Conservation (phyloP, 208 protist genomes). For the Tritrichomonas musculus region DNA sequence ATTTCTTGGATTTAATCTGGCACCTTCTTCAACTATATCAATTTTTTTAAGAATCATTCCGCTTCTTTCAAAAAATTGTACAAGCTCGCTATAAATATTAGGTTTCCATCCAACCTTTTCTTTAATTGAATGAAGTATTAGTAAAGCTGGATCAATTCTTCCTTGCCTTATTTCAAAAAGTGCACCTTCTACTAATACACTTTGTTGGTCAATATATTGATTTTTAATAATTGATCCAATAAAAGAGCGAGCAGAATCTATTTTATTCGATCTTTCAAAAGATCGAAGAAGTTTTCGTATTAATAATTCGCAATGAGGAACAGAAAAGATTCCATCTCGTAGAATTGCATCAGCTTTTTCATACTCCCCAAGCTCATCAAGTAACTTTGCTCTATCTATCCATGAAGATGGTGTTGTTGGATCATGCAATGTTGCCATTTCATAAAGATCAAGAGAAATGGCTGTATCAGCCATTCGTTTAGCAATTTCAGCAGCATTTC, state of each 20-base stretch:
- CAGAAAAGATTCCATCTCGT: neutral
- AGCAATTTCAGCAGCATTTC: neutral
- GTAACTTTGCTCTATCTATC: constrained; percentile 1
- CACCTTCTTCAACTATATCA: neutral
- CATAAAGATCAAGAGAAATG: neutral
- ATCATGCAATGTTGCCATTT: neutral
- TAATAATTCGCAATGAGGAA: neutral
- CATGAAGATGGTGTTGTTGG: neutral
- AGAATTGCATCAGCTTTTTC: neutral
- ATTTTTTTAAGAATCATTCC: neutral
- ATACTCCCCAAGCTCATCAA: neutral
- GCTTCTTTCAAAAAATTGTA: neutral
- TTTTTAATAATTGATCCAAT: neutral
- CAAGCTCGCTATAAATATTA: neutral
- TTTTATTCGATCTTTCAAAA: neutral
- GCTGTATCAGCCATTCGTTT: neutral
- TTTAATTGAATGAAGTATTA: neutral
- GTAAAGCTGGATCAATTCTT: neutral
- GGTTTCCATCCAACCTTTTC: neutral
- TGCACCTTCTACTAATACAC: neutral
- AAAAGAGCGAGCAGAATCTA: neutral
- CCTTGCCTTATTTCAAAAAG: neutral
- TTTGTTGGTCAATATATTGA: neutral
- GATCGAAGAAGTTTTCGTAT: neutral
- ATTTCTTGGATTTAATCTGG: neutral